Evolutionary conservation across 2,329 filamentous ascomycete species (phyloP).

Genomic region (Aureobasidium vineae): DNA sequence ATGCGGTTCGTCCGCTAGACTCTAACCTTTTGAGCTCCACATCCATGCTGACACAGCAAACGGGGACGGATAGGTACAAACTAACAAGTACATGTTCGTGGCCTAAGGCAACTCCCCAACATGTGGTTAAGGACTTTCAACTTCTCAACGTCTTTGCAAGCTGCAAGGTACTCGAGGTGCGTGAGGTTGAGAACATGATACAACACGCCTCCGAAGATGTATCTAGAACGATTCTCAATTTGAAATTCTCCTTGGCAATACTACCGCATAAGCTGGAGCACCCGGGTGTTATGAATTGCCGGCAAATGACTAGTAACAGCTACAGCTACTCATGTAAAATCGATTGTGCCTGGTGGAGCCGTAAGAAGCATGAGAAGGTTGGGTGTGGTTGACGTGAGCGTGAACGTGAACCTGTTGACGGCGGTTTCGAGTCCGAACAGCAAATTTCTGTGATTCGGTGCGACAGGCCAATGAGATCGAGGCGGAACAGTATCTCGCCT

Average conservation of each 20-base stretch:
- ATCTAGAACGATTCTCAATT: background rate
- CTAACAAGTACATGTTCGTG: background rate
- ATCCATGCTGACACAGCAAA: background rate
- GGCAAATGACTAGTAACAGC: background rate
- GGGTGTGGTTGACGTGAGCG: background rate
- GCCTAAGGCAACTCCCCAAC: background rate
- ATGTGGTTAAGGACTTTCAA: background rate
- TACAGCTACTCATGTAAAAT: too few species aligned
- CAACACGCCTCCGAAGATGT: background rate
- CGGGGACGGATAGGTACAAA: background rate
- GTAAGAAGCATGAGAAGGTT: background rate
- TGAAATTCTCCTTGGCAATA: background rate
- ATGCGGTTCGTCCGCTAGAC: background rate
- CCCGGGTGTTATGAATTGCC: background rate
- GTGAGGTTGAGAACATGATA: background rate
- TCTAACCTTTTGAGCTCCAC: background rate
- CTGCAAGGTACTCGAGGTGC: background rate
- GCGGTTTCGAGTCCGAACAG: background rate
- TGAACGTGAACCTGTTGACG: background rate
- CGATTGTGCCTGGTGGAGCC: background rate
- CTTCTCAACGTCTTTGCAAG: background rate
- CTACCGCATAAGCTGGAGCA: background rate
- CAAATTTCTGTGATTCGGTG: background rate
- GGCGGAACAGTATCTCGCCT: too few species aligned
- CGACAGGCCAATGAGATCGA: background rate